These are phyloP conservation scores for Hygrophorus russula DNA, from an alignment of 768 basidiomycete species.

Conservation along the genomic window DNA sequence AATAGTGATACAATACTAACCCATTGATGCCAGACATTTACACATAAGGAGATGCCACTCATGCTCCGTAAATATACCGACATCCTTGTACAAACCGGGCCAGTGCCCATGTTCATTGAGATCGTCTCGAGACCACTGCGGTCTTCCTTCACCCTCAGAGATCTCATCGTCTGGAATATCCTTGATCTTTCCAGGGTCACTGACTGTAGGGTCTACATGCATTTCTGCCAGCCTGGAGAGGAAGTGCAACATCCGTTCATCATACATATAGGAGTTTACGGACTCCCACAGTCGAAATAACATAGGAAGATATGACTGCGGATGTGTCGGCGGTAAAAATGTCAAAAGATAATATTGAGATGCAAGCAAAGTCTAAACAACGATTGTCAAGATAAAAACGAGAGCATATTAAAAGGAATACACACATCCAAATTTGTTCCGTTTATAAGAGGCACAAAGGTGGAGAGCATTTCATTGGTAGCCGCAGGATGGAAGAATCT, in stretches of 20 bases:
- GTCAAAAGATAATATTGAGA: conserved; percentile 80
- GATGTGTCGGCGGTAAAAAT: conserved; percentile 78
- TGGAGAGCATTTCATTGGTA: conserved; percentile 80
- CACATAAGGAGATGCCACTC: conserved; percentile 85
- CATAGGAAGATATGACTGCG: conserved; percentile 74
- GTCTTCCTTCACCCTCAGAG: conserved; percentile 52
- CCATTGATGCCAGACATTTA: conserved; percentile 78
- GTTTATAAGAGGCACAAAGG: conserved; percentile 70
- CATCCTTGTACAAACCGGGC: conserved; percentile 73
- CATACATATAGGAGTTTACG: conserved; percentile 80
- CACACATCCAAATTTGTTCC: conserved; percentile 64
- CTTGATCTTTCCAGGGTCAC: conserved; percentile 58
- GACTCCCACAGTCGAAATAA: conserved; percentile 83
- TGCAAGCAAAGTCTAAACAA: conserved; percentile 52
- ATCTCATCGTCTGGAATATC: conserved; percentile 61
- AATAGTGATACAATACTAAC: conserved; percentile 25
- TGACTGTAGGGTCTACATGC: conserved; percentile 69
- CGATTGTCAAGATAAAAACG: conserved; percentile 3
- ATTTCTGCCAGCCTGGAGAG: conserved; percentile 66
- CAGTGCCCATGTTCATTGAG: conserved; percentile 31
- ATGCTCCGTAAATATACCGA: conserved; percentile 78
- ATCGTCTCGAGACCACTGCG: conserved; percentile 38
- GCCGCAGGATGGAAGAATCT: conserved; percentile 87
- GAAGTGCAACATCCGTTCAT: conserved; percentile 83
- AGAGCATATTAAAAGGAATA: conserved; percentile 8